phyloP scores from a whole-genome alignment of 73 alveolate species.

The Paraurostyla sp. region DNA sequence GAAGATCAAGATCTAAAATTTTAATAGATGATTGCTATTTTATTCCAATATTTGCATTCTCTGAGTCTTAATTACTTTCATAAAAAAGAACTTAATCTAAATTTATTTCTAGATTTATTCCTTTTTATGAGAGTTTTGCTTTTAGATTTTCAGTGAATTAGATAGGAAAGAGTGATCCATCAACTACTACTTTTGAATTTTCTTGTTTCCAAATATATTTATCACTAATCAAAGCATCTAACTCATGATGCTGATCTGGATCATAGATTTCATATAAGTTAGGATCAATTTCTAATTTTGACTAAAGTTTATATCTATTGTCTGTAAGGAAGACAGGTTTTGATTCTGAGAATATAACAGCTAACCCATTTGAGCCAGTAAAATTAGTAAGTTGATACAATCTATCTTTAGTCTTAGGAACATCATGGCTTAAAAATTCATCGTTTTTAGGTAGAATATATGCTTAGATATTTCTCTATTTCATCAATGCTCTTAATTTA shows the following conservation, averaged over 20 bases:
- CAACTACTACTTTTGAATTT: conserved; percentile 36
- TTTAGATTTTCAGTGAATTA: conserved; percentile 17
- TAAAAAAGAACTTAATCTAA: conserved; percentile 33
- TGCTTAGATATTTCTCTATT: conserved; percentile 71
- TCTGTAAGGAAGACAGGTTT: conserved; percentile 76
- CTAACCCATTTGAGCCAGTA: conserved; percentile 79
- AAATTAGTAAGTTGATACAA: conserved; percentile 69
- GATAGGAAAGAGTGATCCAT: conserved; percentile 62
- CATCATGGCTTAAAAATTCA: conserved; percentile 67
- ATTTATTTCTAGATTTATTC: conserved; percentile 39
- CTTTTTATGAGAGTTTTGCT: not conserved
- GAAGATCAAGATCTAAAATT: not conserved
- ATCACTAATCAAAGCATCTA: conserved; percentile 12
- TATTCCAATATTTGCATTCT: too few species aligned
- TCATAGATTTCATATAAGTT: conserved; percentile 66
- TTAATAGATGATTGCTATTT: not conserved
- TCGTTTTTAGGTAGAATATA: conserved; percentile 77
- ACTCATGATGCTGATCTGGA: conserved; percentile 13
- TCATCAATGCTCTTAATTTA: conserved; percentile 59
- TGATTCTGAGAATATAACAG: conserved; percentile 48
- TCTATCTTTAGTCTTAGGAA: conserved; percentile 73
- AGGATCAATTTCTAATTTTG: conserved; percentile 67
- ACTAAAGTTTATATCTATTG: conserved; percentile 74
- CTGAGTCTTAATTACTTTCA: conserved; percentile 25
- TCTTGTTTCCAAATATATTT: conserved; percentile 23